Conservation (phyloP, 169 alveolate genomes). For the Fabrea salina region DNA sequence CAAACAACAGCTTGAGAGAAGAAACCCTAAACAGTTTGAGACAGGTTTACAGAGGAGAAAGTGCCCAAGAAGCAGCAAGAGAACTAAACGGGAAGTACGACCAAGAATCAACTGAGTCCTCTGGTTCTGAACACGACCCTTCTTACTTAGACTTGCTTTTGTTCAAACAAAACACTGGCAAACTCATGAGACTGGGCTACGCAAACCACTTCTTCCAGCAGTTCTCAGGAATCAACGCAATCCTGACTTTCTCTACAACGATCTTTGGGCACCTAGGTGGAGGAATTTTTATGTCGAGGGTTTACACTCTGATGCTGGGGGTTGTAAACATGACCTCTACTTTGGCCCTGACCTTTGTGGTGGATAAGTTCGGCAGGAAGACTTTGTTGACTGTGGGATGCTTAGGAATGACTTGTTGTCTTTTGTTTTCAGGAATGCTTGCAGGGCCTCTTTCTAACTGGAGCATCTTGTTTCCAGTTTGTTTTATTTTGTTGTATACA, state of each 20-base stretch:
- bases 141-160: background rate
- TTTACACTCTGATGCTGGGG: slow-evolving; percentile 8
- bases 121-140: background rate
- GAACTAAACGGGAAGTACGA: too few species aligned
- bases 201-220: background rate
- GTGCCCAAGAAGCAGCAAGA: too few species aligned
- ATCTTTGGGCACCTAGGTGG: background rate
- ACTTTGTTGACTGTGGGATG: background rate
- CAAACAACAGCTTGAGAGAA: background rate
- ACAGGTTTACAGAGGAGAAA: background rate
- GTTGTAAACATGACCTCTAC: background rate
- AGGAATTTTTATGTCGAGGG: background rate
- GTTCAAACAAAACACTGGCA: background rate
- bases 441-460: background rate
- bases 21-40: background rate
- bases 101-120: too few species aligned
- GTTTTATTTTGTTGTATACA: slow-evolving; percentile 29
- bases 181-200: slow-evolving; percentile 27
- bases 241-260: background rate
- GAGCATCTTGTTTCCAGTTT: background rate
- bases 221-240: background rate
- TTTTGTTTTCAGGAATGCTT: background rate
- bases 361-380: slow-evolving; percentile 17
- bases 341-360: background rate
- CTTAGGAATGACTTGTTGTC: background rate